phyloP scores from a whole-genome alignment of 1,284 basidiomycete species.

The Blastosporella zonata region DNA sequence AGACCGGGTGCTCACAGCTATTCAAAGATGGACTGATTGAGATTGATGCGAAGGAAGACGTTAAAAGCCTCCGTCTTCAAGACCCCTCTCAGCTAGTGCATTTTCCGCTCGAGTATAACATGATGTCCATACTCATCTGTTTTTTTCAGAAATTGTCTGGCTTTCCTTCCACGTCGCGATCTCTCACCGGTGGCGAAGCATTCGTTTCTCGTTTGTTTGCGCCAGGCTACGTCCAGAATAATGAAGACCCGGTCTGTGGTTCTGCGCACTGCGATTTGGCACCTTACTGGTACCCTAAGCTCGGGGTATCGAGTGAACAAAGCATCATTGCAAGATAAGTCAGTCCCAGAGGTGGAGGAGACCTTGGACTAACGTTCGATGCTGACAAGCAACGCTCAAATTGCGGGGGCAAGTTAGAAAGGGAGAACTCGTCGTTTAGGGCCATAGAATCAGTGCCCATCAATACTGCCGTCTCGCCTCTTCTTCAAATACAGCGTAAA shows the following conservation, averaged over 20 bases:
- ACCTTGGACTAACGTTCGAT: constrained; percentile 39
- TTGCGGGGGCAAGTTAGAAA: neutral
- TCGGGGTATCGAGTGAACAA: constrained; percentile 25
- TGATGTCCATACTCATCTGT: constrained; percentile 7
- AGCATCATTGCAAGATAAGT: constrained; percentile 44
- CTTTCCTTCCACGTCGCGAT: constrained; percentile 32
- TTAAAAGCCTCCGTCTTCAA: neutral
- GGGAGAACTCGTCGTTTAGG: neutral
- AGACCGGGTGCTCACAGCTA: neutral
- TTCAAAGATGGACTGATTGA: neutral
- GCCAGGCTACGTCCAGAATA: constrained; percentile 28
- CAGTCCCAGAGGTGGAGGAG: constrained; percentile 48
- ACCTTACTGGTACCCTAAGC: constrained; percentile 46
- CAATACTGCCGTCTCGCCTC: too few species aligned
- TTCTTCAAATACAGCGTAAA: too few species aligned
- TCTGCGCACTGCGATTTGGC: constrained; percentile 47
- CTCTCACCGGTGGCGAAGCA: constrained; percentile 18
- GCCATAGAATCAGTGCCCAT: too few species aligned
- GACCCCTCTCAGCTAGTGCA: neutral
- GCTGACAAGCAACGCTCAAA: neutral
- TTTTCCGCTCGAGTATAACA: neutral
- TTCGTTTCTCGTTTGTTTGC: constrained; percentile 45
- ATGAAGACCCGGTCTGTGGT: constrained; percentile 56
- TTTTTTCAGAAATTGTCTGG: constrained; percentile 17
- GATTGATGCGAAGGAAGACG: neutral